Evolutionary conservation across 345 rosid species (phyloP), one percentile per base, ranked within the genome.

Genomic region (Acer negundo): DNA sequence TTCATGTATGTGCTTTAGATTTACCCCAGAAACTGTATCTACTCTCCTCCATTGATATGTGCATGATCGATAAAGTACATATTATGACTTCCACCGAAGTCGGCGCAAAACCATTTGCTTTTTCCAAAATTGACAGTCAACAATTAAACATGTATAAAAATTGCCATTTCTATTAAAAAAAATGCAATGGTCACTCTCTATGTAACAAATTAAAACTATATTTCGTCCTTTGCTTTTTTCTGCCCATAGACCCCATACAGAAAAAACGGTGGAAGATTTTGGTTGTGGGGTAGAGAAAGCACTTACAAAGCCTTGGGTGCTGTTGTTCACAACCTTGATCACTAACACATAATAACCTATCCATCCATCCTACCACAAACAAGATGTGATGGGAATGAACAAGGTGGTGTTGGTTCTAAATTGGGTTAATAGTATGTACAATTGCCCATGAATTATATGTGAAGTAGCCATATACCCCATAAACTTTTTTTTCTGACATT

Each of bases 261-360:
- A 44, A 7, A 69, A 42, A 42, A 42, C 1, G 10, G 46, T 42
- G 46, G 64, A 9, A 44, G 26, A 53, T 71, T 77, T 73, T 26
- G 70, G 20, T 49, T 61, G 86, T 82, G 86, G 90, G 89, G 82
- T 73, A 75, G 53, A 72, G 76, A 80, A 44, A 59, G 84, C 89
- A 84, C 85, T 77, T 59, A 6, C 28, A 70, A 68, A 40, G 49
- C 63, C 31, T 17, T 26, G 38, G 51, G 20, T 49, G 58, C 53
- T 69, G 58, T 64, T 73, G 79, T 70, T 84, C 87, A 77, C 80
- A 79, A 67, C 62, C 76, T 42, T 67, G 38, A 4, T 56, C 78
- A 67, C 8, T 23, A 35, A 71, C 72, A 70, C 55, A 10, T 46
- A 64, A 61, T 46, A 64, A 61, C 78, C 62, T 7, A 42, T 56